Percentiles rank a stretch among this genome's conserved stretches.
Evolutionary conservation across 306 rosid genomes (phyloP).

Genomic region (Begonia fuchsioides): DNA sequence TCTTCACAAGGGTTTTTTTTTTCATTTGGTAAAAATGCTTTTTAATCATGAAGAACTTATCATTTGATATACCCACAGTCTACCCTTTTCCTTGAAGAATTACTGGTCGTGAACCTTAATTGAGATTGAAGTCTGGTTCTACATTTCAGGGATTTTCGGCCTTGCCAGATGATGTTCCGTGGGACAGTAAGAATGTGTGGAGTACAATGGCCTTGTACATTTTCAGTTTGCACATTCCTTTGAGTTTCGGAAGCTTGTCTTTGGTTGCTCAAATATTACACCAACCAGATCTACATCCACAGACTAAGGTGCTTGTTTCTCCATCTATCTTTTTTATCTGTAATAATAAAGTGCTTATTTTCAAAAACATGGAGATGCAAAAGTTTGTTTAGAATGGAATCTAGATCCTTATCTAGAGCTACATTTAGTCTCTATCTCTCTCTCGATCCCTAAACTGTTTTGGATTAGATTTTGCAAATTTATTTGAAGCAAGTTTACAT

Average conservation of each 20-base stretch:
- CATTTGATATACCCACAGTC: too few relatives aligned
- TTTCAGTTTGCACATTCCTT: slow-evolving; percentile 71
- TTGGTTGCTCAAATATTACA: slow-evolving; percentile 29
- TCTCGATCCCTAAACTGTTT: neutral
- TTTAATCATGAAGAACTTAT: neutral
- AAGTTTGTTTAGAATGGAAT: too few relatives aligned
- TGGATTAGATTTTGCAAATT: neutral
- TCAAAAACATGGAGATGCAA: too few relatives aligned
- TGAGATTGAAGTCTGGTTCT: slow-evolving; percentile 1
- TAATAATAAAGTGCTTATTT: neutral
- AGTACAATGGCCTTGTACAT: slow-evolving; percentile 47
- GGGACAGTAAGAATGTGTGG: slow-evolving; percentile 55
- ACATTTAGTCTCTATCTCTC: neutral
- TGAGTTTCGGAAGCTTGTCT: slow-evolving; percentile 74
- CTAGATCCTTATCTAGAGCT: neutral
- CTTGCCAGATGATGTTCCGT: slow-evolving; percentile 33
- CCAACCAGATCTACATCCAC: slow-evolving; percentile 45
- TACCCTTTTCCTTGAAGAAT: too few relatives aligned
- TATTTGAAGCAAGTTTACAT: too few relatives aligned
- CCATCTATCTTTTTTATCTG: neutral
- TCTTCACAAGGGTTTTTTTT: neutral
- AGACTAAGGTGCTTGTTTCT: slow-evolving; percentile 35
- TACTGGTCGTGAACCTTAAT: neutral
- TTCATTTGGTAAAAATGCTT: neutral
- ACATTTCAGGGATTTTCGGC: slow-evolving; percentile 42